A percentile compares a stretch with the other conserved stretches of the same genome.
Conservation (phyloP, 202 grass and related monocot species). For the Schoenoplectus triqueter region DNA sequence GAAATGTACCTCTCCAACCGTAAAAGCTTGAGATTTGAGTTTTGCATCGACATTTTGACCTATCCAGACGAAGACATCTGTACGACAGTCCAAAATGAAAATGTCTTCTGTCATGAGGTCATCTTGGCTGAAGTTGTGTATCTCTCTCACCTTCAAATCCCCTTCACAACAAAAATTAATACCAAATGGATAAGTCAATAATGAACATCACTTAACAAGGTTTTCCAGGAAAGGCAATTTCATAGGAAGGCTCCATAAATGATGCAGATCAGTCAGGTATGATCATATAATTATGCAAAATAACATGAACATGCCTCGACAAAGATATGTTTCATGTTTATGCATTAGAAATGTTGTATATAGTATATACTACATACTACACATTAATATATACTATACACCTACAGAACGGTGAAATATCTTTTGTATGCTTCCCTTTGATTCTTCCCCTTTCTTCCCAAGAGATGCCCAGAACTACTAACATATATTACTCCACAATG, state of each 20-base stretch:
- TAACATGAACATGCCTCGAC: not conserved
- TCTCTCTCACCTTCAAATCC: conserved; percentile 63
- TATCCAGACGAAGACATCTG: conserved; percentile 74
- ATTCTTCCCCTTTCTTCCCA: conserved; percentile 2
- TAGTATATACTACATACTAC: not conserved
- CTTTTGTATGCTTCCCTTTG: conserved; percentile 8
- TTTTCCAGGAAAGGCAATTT: conserved; percentile 3
- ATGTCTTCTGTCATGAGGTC: conserved; percentile 83
- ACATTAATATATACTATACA: not conserved
- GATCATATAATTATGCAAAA: conserved; percentile 9
- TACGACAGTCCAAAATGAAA: conserved; percentile 76
- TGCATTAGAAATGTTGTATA: not conserved
- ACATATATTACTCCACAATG: not conserved
- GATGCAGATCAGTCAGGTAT: not conserved
- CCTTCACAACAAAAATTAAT: conserved; percentile 31
- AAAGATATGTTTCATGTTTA: not conserved
- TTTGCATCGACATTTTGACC: conserved; percentile 75
- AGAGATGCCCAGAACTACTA: not conserved
- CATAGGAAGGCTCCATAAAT: not conserved
- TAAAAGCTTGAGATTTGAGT: conserved; percentile 63
- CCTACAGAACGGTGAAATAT: conserved; percentile 3
- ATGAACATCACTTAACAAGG: conserved; percentile 9
- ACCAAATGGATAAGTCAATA: conserved; percentile 26
- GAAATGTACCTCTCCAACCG: conserved; percentile 59
- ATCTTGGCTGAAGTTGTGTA: conserved; percentile 75